Conservation (phyloP, 768 basidiomycete species). For the Podaxis carcinomalis region DNA sequence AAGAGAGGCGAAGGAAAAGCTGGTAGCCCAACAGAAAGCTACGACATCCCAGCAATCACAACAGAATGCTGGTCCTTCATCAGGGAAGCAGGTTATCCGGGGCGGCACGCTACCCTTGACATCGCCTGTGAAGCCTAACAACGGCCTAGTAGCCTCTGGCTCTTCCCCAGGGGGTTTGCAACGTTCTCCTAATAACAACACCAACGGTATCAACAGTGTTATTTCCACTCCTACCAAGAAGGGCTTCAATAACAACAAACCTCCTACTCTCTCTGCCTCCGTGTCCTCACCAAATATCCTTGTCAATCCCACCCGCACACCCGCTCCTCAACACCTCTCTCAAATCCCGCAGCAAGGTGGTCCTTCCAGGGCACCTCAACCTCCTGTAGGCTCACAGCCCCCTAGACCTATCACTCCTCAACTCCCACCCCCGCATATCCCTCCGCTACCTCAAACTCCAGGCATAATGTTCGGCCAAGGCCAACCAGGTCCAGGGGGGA, state of each 20-base stretch:
- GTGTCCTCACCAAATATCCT: conserved; percentile 16
- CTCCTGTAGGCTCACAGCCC: conserved; percentile 30
- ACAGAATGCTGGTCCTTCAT: conserved; percentile 18
- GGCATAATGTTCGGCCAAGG: conserved; percentile 39
- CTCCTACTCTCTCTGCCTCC: conserved; percentile 23
- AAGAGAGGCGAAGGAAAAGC: conserved; percentile 25
- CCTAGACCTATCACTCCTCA: conserved; percentile 40
- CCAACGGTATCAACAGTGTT: conserved; percentile 31
- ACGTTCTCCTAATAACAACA: conserved; percentile 35
- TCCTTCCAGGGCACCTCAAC: conserved; percentile 17
- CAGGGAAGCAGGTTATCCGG: conserved; percentile 39
- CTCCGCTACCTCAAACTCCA: conserved; percentile 38
- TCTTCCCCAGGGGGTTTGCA: conserved; percentile 35
- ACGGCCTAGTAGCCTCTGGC: conserved; percentile 35
- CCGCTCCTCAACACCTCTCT: conserved; percentile 28
- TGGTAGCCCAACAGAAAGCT: conserved; percentile 41
- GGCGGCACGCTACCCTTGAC: conserved; percentile 46
- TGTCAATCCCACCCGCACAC: conserved; percentile 22
- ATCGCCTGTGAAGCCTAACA: conserved; percentile 21
- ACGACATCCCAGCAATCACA: conserved; percentile 29
- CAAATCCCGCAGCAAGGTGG: conserved; percentile 3
- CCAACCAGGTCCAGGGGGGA: conserved; percentile 20
- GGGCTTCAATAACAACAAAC: conserved; percentile 49
- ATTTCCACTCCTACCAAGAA: conserved; percentile 46
- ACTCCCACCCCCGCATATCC: conserved; percentile 42